Conservation (phyloP, 2,329 filamentous ascomycete species). For the Aspergillus oerlinghausenensis region DNA sequence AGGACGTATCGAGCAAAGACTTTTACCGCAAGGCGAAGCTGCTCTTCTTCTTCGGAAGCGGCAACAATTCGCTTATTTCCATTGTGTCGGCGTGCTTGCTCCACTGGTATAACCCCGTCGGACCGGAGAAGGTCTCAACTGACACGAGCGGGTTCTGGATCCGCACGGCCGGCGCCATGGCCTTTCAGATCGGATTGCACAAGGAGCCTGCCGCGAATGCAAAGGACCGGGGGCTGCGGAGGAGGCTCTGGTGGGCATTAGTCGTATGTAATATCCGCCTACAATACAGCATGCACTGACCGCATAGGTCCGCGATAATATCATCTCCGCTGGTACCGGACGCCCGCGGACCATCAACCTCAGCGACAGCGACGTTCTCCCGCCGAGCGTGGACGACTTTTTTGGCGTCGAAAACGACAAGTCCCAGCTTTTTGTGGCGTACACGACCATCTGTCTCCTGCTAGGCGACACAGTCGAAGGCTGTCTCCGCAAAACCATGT, state of each 20-base stretch:
- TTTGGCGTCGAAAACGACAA: slow-evolving; percentile 27
- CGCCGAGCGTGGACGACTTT: slow-evolving; percentile 35
- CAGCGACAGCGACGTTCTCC: slow-evolving; percentile 37
- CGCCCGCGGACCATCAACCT: slow-evolving; percentile 39
- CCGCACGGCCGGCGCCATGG: slow-evolving; percentile 37
- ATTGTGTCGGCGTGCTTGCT: slow-evolving; percentile 36
- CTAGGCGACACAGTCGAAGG: slow-evolving; percentile 40
- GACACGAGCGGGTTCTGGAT: slow-evolving; percentile 43
- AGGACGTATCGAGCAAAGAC: slow-evolving; percentile 27
- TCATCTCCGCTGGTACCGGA: slow-evolving; percentile 40
- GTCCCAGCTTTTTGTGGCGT: slow-evolving; percentile 34
- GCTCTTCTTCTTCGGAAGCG: slow-evolving; percentile 30
- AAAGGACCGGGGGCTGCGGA: slow-evolving; percentile 33
- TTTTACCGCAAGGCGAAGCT: slow-evolving; percentile 31
- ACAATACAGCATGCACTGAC: background rate
- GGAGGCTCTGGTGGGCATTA: slow-evolving; percentile 44
- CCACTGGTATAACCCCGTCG: slow-evolving; percentile 44
- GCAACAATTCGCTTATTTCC: slow-evolving; percentile 37
- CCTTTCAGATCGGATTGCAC: slow-evolving; percentile 42
- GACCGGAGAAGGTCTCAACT: slow-evolving; percentile 36
- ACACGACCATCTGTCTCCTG: slow-evolving; percentile 37
- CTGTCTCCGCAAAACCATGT: slow-evolving; percentile 30
- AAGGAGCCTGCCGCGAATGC: slow-evolving; percentile 33
- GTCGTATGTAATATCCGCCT: slow-evolving; percentile 26
- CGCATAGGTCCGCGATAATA: slow-evolving; percentile 32